Evolutionary conservation across 2,329 filamentous ascomycete genomes (phyloP), one percentile per base, ranked within the genome.

Genomic region (Thermoascus crustaceus): DNA sequence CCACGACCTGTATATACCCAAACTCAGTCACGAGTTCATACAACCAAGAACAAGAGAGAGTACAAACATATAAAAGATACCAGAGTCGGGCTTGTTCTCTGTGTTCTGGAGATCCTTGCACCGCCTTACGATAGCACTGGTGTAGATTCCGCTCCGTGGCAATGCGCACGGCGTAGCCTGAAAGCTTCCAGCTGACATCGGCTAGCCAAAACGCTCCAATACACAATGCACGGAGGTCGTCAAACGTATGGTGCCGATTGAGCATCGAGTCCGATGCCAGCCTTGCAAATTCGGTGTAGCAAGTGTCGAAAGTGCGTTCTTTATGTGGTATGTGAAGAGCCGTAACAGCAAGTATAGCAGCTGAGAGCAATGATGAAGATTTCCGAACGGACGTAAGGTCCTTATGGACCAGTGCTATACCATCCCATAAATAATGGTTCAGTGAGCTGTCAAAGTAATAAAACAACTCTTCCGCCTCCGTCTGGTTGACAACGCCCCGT

Each of bases 161-260:
- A 41, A 63, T 63, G 6, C 61, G 58, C 7, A 63, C 58, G 7
- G 60, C 60, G 42, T 63, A 60, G 3, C 59, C 61, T n/a, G 60
- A 63, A 3, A 64, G 43, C 38, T 63, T 71, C 68, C 54, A 68
- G 57, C 43, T 70, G 10, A 73, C 64, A 46, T 75, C 70, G 14
- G 68, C 67, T 6, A 75, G 61, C 72, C 72, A 75, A 43, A 73
- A 74, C 4, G 70, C 67, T 5, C 66, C 71, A 27, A 74, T 69
- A 41, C 71, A 73, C 31, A 75, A 52, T 2, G 69, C 72, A 20
- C 69, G 64, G 34, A 75, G 57, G 43, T 69, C 67, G 41, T 74
- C 69, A 36, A 68, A 51, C 24, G 68, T 67, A 34, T 72, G 64
- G 26, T 69, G 67, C 24, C 67, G 61, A 38, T 67, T 67, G 32